Percentiles rank a stretch among this genome's conserved stretches.
phyloP scores from a whole-genome alignment of 345 rosid genomes.

The Bretschneidera sinensis region DNA sequence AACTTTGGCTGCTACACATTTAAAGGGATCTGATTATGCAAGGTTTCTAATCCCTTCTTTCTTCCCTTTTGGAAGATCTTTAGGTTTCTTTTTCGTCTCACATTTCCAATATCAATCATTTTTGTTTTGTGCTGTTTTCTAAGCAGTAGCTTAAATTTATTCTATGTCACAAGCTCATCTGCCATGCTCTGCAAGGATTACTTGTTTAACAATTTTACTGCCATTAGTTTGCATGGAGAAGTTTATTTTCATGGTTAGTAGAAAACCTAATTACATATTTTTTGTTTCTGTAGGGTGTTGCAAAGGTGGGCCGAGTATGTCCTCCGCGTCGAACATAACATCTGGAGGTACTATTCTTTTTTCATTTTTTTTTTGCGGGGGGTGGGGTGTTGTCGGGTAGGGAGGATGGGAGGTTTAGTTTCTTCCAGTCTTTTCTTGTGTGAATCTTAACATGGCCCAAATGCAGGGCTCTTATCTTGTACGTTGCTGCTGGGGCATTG shows the following conservation, averaged over 20 bases:
- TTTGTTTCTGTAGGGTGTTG: slow-evolving; percentile 50
- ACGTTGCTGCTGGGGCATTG: slow-evolving; percentile 85
- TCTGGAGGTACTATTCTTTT: slow-evolving; percentile 69
- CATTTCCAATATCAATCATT: slow-evolving; percentile 10
- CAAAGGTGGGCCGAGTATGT: slow-evolving; percentile 93
- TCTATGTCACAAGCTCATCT: background rate
- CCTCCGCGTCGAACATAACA: slow-evolving; percentile 68
- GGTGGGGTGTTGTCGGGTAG: background rate
- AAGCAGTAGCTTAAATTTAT: no score
- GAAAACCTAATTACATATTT: background rate
- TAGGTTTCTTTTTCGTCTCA: background rate
- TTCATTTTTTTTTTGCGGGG: no score
- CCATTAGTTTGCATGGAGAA: background rate
- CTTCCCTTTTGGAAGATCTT: slow-evolving; percentile 4
- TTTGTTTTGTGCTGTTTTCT: background rate
- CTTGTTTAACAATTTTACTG: no score
- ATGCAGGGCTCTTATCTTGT: slow-evolving; percentile 81
- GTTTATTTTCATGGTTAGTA: background rate
- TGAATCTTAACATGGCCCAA: slow-evolving; percentile 7
- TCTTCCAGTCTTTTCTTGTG: background rate
- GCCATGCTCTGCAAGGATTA: background rate
- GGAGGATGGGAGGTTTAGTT: background rate
- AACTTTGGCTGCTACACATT: slow-evolving; percentile 92
- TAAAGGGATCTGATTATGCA: slow-evolving; percentile 96
- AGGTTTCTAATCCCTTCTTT: slow-evolving; percentile 7